Percentiles rank a stretch among this genome's conserved stretches.
phyloP scores from a whole-genome alignment of 2,329 filamentous ascomycete genomes.

The Exophiala lecanii-corni region DNA sequence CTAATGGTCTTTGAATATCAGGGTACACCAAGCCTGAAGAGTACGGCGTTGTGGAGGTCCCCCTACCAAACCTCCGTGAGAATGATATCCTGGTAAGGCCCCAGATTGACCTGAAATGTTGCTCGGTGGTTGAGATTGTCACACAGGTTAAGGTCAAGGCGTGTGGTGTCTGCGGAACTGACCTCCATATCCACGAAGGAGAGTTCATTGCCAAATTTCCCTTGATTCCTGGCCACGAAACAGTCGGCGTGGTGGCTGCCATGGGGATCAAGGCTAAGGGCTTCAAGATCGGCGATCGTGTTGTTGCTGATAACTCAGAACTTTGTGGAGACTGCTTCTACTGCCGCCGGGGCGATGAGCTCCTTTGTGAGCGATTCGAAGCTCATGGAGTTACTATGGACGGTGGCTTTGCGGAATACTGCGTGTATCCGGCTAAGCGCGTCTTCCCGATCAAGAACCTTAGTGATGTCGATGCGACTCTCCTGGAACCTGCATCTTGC shows the following conservation, averaged over 20 bases:
- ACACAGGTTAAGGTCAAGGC: slow-evolving; percentile 61
- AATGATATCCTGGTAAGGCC: slow-evolving; percentile 53
- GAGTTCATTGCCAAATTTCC: slow-evolving; percentile 64
- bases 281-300: slow-evolving; percentile 59
- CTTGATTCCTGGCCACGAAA: slow-evolving; percentile 63
- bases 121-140: too few relatives aligned
- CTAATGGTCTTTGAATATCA: too few relatives aligned
- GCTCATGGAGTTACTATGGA: slow-evolving; percentile 57
- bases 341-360: slow-evolving; percentile 62
- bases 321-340: slow-evolving; percentile 70
- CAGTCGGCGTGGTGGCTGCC: slow-evolving; percentile 60
- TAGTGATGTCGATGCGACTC: slow-evolving; percentile 62
- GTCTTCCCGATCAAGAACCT: slow-evolving; percentile 65
- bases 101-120: too few relatives aligned
- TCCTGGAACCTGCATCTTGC: slow-evolving; percentile 66
- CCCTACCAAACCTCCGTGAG: slow-evolving; percentile 56
- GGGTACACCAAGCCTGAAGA: slow-evolving; percentile 58
- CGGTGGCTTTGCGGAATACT: slow-evolving; percentile 70
- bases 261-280: slow-evolving; percentile 55
- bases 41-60: slow-evolving; percentile 57
- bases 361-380: slow-evolving; percentile 66
- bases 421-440: slow-evolving; percentile 44
- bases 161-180: slow-evolving; percentile 59
- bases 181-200: slow-evolving; percentile 56
- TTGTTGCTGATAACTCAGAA: slow-evolving; percentile 53